phyloP scores from a whole-genome alignment of 148 eudicot genomes.

The Persicaria tinctoria region DNA sequence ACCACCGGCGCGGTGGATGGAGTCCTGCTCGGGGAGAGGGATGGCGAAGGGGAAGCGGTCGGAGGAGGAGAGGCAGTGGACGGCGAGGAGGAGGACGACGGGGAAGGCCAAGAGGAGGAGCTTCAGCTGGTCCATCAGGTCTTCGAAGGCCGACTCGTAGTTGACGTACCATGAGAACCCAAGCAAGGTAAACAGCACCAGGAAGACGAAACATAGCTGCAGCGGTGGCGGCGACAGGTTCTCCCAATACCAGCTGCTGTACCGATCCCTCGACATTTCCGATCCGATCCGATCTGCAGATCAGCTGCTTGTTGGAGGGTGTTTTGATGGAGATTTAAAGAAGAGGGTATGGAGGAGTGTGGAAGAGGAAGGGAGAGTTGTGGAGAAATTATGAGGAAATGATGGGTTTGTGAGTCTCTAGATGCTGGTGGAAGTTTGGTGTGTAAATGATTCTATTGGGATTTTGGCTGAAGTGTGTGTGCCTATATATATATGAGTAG shows the following conservation, averaged over 20 bases:
- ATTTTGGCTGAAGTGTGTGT: too few relatives aligned
- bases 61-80: conserved; percentile 39
- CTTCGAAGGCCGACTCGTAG: conserved; percentile 37
- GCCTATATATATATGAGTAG: too few relatives aligned
- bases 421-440: conserved; percentile 1
- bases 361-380: not conserved
- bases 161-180: conserved; percentile 54
- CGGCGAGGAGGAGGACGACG: conserved; percentile 30
- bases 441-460: not conserved
- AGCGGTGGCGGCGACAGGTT: conserved; percentile 26
- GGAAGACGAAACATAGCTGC: conserved; percentile 50
- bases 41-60: conserved; percentile 19
- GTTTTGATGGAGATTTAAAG: not conserved
- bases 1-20: conserved; percentile 39
- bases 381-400: not conserved
- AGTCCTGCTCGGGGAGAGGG: conserved; percentile 43
- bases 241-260: conserved; percentile 11
- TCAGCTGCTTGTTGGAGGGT: not conserved
- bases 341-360: not conserved
- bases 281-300: not conserved
- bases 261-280: not conserved
- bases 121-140: conserved; percentile 40
- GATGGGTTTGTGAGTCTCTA: not conserved
- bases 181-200: conserved; percentile 37
- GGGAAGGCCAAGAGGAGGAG: conserved; percentile 44